Evolutionary conservation across 441 rosid species (phyloP).

Genomic region (Hura crepitans): DNA sequence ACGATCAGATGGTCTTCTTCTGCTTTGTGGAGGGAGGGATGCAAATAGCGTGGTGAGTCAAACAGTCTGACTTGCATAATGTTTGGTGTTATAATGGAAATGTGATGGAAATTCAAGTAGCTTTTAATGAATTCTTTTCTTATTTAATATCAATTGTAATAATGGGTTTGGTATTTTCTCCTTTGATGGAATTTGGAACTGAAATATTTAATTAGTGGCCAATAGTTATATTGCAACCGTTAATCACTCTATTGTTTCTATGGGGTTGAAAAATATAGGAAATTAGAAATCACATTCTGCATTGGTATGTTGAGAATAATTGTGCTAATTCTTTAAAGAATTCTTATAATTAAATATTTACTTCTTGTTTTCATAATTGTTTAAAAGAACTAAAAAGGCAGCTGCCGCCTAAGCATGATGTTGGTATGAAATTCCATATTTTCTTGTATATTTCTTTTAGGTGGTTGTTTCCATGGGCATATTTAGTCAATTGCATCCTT

Average conservation of each 20-base stretch:
- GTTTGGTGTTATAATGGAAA: background rate
- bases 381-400: background rate
- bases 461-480: background rate
- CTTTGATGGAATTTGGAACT: background rate
- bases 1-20: conserved; percentile 95
- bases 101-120: background rate
- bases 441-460: background rate
- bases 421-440: background rate
- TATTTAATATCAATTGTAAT: background rate
- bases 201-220: background rate
- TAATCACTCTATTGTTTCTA: background rate
- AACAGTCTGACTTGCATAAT: conserved; percentile 1
- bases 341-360: background rate
- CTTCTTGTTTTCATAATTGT: background rate
- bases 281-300: background rate
- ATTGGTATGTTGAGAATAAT: background rate
- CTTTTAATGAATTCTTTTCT: background rate
- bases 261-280: conserved; percentile 11
- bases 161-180: background rate
- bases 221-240: background rate
- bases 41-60: conserved; percentile 85
- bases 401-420: background rate
- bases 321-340: background rate
- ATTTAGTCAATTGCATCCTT: background rate
- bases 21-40: conserved; percentile 99